A percentile compares a stretch with the other conserved stretches of the same genome.
Evolutionary conservation across 345 rosid species (phyloP).

Genomic region (Sisymbrium altissimum): DNA sequence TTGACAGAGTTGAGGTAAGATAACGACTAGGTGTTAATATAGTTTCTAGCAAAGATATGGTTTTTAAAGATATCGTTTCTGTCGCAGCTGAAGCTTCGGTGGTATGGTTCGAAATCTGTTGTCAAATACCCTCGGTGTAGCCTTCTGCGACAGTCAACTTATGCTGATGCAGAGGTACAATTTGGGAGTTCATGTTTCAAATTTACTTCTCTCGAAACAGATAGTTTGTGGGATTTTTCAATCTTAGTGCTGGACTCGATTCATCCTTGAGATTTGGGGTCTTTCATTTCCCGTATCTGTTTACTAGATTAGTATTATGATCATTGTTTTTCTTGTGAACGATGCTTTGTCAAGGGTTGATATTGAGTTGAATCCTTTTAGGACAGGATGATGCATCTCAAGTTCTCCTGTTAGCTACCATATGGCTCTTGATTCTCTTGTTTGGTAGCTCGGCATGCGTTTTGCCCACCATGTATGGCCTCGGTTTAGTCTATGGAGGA

Average conservation of each 20-base stretch:
- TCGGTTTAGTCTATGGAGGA: constrained; percentile 58
- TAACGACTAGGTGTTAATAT: background rate
- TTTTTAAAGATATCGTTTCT: background rate
- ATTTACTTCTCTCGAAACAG: background rate
- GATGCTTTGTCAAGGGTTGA: constrained; percentile 29
- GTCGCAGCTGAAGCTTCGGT: constrained; percentile 68
- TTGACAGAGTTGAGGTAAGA: constrained; percentile 93
- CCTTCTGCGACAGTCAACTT: constrained; percentile 70
- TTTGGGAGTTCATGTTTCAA: constrained; percentile 13
- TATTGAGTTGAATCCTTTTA: constrained; percentile 76
- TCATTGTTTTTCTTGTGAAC: background rate
- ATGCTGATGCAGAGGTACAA: constrained; percentile 94
- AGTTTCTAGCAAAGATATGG: background rate
- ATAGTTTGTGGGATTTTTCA: background rate
- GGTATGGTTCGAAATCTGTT: constrained; percentile 90
- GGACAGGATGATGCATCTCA: constrained; percentile 99
- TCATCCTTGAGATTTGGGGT: background rate
- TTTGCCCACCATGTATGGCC: constrained; percentile 56
- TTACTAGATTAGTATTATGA: too few species aligned
- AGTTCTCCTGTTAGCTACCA: constrained; percentile 70
- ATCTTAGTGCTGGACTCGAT: too few species aligned
- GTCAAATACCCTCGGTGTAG: constrained; percentile 98
- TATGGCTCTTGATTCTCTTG: constrained; percentile 77
- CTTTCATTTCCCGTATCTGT: too few species aligned
- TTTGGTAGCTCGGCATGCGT: constrained; percentile 60